Conservation (phyloP, 768 basidiomycete species). For the Tephrocybe sp. region DNA sequence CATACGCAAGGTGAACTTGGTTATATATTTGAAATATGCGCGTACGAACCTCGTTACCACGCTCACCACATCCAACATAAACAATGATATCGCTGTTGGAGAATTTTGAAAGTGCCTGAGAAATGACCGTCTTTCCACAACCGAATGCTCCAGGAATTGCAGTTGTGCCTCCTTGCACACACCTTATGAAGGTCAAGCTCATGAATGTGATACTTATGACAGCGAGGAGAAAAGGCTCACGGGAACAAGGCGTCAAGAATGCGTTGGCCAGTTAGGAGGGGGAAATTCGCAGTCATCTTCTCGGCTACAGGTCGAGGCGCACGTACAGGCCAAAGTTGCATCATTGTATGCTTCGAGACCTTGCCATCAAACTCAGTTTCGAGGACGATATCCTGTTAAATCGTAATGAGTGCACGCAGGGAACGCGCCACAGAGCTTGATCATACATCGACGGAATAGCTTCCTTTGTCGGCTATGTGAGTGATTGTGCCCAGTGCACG, state of each 20-base stretch:
- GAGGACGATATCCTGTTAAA: constrained; percentile 78
- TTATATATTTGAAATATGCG: background rate
- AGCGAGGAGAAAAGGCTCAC: constrained; percentile 39
- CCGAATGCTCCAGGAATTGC: constrained; percentile 99
- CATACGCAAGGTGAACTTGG: constrained; percentile 8
- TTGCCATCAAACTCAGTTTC: constrained; percentile 99
- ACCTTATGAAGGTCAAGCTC: no score
- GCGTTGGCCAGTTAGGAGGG: constrained; percentile 93
- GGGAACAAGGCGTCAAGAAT: constrained; percentile 97
- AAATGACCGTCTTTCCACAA: constrained; percentile 98
- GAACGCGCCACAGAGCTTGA: background rate
- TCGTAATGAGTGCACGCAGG: background rate
- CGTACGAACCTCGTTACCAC: constrained; percentile 82
- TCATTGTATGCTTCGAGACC: constrained; percentile 88
- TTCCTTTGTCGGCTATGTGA: constrained; percentile 89
- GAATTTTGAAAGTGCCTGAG: constrained; percentile 95
- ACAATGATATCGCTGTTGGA: constrained; percentile 99
- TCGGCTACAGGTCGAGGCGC: constrained; percentile 95
- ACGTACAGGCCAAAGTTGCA: constrained; percentile 99
- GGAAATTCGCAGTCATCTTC: constrained; percentile 90
- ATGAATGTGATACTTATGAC: no score
- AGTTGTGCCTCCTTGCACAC: constrained; percentile 94
- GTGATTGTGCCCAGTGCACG: constrained; percentile 95
- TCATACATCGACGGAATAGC: constrained; percentile 85
- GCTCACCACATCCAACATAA: constrained; percentile 98